Base-by-base conservation (phyloP, 75 land plant genomes). In the Sequoia sempervirens region DNA sequence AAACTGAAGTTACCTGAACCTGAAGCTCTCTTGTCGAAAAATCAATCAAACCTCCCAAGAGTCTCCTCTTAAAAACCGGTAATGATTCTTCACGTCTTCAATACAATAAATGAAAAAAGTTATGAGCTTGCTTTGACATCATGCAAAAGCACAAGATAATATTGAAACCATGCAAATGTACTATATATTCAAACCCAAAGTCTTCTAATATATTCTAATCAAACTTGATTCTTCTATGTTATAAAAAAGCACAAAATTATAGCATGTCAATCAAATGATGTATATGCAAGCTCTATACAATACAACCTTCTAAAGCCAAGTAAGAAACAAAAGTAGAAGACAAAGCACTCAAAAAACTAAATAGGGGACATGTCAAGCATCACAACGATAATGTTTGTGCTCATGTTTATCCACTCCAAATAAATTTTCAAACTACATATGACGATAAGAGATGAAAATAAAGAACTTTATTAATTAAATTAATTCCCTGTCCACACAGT, bases 81-180 rank as follows among this genome's bases (percentile, higher is more conserved):
- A 98, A 80, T 69, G 97, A 93, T 82, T 95, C 99, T 81, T 98
- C 99, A 30, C 99, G 99, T 75, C 99, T 98, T 86, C 83, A 90
- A 82, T 30, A 17, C 83, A 47, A 72, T 83, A n/a, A 34, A 45
- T 23, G 46, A n/a, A 40, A 38, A 46, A 82, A n/a, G 26, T 28
- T 32, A 2, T 78, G 13, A 43, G 80, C 45, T 45, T 37, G 14
- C 28, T 78, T 45, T 45, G 14, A 26, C 45, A 2, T n/a, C 50
- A 43, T 43, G 26, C 23, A 45, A n/a, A 43, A 43, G 28, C 11
- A 78, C 28, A 38, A 38, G 15, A 75, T 37, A 30, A 18, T 75
- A 75, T 45, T 45, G 32, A 26, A 78, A 43, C 47, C 30, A 43
- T 43, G 26, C 20, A 45, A n/a, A 43, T 78, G 46, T 43, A 45